phyloP scores from a whole-genome alignment of 2,329 filamentous ascomycete genomes.

The Aspergillus piperis region DNA sequence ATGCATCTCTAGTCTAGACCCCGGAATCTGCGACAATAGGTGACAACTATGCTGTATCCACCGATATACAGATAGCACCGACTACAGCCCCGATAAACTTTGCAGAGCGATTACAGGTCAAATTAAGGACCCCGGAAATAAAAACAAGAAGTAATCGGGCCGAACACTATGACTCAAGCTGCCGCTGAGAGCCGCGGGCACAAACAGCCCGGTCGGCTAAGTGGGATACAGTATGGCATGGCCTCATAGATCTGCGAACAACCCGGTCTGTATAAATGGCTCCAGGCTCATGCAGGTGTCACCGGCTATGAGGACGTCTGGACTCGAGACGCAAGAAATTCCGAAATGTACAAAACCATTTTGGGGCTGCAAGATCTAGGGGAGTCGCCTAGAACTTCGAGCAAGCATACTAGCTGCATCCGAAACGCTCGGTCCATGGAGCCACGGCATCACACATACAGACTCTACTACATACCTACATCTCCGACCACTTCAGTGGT shows the following conservation, averaged over 20 bases:
- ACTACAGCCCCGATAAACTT: background rate
- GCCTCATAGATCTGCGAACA: constrained; percentile 9
- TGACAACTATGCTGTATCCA: constrained; percentile 1
- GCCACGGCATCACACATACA: constrained; percentile 36
- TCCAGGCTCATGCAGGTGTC: constrained; percentile 18
- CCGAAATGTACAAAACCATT: constrained; percentile 6
- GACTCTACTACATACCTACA: constrained; percentile 23
- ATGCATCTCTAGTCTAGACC: background rate
- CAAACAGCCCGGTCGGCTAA: background rate
- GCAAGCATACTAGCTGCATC: constrained; percentile 13
- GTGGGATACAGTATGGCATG: constrained; percentile 13
- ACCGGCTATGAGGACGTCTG: constrained; percentile 4
- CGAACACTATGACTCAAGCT: background rate
- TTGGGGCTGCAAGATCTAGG: constrained; percentile 7
- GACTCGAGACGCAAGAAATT: constrained; percentile 14
- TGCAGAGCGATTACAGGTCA: background rate
- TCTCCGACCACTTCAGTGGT: constrained; percentile 5
- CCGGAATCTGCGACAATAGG: background rate
- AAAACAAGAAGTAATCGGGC: constrained; percentile 3
- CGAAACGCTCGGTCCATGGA: constrained; percentile 27
- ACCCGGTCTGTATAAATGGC: constrained; percentile 10
- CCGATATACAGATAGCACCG: background rate
- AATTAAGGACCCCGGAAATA: background rate
- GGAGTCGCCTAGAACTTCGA: constrained; percentile 7
- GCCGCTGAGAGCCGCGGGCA: background rate